Evolutionary conservation across 805 yeast genomes (phyloP).

Genomic region (Blastobotrys terrestris): DNA sequence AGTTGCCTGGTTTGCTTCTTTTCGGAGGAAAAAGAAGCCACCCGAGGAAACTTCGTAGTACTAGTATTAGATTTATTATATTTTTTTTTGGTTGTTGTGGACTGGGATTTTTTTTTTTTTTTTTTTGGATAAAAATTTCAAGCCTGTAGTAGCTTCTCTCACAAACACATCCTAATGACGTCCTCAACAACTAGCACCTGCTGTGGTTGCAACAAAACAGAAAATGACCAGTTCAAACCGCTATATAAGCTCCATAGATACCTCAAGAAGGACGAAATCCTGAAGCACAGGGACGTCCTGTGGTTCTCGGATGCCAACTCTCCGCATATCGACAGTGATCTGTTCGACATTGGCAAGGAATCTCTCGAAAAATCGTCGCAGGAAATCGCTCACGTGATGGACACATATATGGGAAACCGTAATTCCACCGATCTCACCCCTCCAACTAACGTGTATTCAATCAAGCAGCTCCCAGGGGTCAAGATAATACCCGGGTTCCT

Average conservation of each 20-base stretch:
- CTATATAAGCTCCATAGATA: slow-evolving; percentile 22
- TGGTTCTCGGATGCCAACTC: neutral
- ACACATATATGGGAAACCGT: neutral
- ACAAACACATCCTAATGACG: neutral
- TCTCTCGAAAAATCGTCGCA: neutral
- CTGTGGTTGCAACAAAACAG: neutral
- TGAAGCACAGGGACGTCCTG: neutral
- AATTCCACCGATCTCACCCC: slow-evolving; percentile 6
- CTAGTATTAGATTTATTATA: too few species aligned
- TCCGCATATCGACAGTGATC: neutral
- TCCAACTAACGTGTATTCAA: slow-evolving; percentile 13
- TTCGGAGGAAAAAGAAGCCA: too few species aligned
- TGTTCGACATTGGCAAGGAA: neutral
- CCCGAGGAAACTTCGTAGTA: too few species aligned
- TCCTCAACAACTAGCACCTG: neutral
- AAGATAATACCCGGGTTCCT: slow-evolving; percentile 23
- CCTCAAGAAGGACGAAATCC: slow-evolving; percentile 12
- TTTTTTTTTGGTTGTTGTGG: too few species aligned
- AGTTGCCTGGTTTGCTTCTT: too few species aligned
- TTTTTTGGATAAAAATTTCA: neutral
- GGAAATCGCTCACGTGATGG: neutral
- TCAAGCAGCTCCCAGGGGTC: slow-evolving; percentile 33
- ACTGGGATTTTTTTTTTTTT: too few species aligned
- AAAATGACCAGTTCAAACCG: slow-evolving; percentile 21
- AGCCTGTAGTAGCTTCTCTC: neutral